These are phyloP conservation scores for Aspergillus floridensis DNA, from an alignment of 2,329 filamentous ascomycete genomes.

Conservation along the genomic window DNA sequence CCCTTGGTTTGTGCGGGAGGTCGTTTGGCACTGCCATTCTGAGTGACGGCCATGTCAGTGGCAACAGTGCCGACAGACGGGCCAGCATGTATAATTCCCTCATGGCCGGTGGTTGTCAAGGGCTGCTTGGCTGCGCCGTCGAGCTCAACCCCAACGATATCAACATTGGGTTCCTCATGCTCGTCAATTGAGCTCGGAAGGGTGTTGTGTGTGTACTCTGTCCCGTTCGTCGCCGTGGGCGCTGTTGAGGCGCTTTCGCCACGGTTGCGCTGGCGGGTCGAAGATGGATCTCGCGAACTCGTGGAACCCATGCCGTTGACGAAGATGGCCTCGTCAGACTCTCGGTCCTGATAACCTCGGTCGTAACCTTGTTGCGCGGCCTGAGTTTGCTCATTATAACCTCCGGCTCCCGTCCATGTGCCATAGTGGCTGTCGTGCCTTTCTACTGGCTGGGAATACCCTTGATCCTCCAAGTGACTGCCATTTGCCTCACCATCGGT, in stretches of 20 bases:
- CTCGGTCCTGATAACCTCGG: conserved; percentile 1
- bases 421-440: conserved; percentile 47
- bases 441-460: conserved; percentile 17
- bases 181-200: conserved; percentile 35
- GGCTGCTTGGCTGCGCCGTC: conserved; percentile 10
- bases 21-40: conserved; percentile 10
- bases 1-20: conserved; percentile 23
- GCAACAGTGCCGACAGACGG: conserved; percentile 3
- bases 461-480: conserved; percentile 9
- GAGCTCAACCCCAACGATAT: conserved; percentile 7
- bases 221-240: conserved; percentile 34
- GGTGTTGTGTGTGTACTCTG: conserved; percentile 34
- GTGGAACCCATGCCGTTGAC: conserved; percentile 14
- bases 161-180: conserved; percentile 9
- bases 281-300: conserved; percentile 14
- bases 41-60: conserved; percentile 1
- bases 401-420: conserved; percentile 53
- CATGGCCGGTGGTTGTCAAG: not conserved
- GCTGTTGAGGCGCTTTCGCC: conserved; percentile 35
- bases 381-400: conserved; percentile 21
- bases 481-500: conserved; percentile 16
- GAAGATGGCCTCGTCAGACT: conserved; percentile 14
- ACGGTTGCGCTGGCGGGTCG: conserved; percentile 18
- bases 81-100: not conserved
- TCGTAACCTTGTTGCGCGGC: conserved; percentile 10